Evolutionary conservation across 306 rosid species (phyloP).

Genomic region (Quercus robur): DNA sequence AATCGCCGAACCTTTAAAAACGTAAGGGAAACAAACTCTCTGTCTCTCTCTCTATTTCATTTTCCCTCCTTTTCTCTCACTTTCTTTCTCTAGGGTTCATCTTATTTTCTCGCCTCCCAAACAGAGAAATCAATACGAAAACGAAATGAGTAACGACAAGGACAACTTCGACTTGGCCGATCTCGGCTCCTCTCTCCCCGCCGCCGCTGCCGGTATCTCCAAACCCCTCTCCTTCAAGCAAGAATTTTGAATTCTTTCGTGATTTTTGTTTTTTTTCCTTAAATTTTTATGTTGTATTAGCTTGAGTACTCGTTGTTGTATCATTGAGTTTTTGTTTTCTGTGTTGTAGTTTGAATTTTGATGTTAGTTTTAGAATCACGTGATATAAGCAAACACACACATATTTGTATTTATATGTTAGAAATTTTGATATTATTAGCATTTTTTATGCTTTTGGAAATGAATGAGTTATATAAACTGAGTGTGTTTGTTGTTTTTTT

Average conservation of each 20-base stretch:
- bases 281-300: too few species aligned
- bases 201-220: conserved; percentile 47
- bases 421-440: neutral
- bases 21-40: neutral
- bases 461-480: conserved; percentile 15
- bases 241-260: too few species aligned
- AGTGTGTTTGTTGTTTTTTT: neutral
- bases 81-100: neutral
- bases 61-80: conserved; percentile 8
- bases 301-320: neutral
- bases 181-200: conserved; percentile 31
- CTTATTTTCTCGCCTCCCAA: conserved; percentile 14
- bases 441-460: neutral
- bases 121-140: neutral
- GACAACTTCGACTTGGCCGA: conserved; percentile 25
- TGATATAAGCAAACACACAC: too few species aligned
- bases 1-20: neutral
- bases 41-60: neutral
- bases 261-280: neutral
- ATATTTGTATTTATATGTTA: neutral
- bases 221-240: neutral
- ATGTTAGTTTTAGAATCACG: neutral
- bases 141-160: conserved; percentile 6
- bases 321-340: neutral
- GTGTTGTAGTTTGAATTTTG: neutral